These are phyloP conservation scores for Sugiyamaella chiloensis DNA, from an alignment of 805 yeast genomes.

Conservation along the genomic window DNA sequence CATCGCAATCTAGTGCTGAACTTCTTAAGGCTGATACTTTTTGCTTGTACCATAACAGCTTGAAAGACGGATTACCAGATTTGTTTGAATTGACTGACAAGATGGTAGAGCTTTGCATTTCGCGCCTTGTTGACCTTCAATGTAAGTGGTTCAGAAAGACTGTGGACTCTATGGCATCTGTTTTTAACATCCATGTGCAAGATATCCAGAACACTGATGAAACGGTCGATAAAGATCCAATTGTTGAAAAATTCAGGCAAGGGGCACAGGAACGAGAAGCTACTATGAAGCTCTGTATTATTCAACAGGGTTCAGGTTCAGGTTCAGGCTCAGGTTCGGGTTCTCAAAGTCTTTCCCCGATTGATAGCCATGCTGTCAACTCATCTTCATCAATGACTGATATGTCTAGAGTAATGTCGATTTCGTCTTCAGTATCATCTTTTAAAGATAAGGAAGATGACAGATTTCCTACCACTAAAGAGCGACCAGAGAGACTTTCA, in stretches of 20 bases:
- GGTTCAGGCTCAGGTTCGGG: neutral
- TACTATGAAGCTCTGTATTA: slow-evolving; percentile 10
- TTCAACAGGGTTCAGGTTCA: neutral
- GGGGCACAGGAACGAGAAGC: neutral
- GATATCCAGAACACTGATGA: slow-evolving; percentile 15
- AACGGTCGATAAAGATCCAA: slow-evolving; percentile 14
- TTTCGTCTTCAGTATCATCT: neutral
- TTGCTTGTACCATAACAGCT: slow-evolving; percentile 21
- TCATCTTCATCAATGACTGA: slow-evolving; percentile 6
- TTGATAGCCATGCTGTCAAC: too few relatives aligned
- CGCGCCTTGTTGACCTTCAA: slow-evolving; percentile 19
- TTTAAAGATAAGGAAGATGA: neutral
- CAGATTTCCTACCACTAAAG: neutral
- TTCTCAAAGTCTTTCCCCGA: neutral
- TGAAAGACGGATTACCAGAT: slow-evolving; percentile 26
- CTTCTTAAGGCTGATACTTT: slow-evolving; percentile 23
- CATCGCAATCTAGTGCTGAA: slow-evolving; percentile 8
- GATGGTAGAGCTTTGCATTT: slow-evolving; percentile 18
- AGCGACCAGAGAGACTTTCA: neutral
- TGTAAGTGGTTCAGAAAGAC: slow-evolving; percentile 24
- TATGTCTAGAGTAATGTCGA: neutral
- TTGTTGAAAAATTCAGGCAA: slow-evolving; percentile 13
- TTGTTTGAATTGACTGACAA: slow-evolving; percentile 19
- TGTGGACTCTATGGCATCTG: slow-evolving; percentile 23
- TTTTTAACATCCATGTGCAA: slow-evolving; percentile 17